Evolutionary conservation across 1,284 basidiomycete species (phyloP).

Genomic region (Filobasidium uniguttulatum): DNA sequence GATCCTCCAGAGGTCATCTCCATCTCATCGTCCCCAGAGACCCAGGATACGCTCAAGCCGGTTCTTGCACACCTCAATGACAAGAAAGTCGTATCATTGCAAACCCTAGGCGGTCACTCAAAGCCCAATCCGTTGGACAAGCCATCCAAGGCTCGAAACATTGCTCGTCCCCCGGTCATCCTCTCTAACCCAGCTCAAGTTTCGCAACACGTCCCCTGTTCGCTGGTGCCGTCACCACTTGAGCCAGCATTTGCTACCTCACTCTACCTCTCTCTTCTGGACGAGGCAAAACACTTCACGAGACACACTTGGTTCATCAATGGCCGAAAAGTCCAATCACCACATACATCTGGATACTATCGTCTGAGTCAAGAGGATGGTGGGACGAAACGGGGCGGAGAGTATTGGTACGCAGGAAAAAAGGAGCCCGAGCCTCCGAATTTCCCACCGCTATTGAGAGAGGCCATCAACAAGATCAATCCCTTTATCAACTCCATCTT

Average conservation of each 20-base stretch:
- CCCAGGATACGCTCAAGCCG: no score
- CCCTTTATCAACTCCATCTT: constrained; percentile 62
- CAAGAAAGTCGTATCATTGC: not conserved
- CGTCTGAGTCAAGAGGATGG: constrained; percentile 43
- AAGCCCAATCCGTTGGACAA: not conserved
- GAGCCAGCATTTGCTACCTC: constrained; percentile 48
- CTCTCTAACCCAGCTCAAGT: constrained; percentile 42
- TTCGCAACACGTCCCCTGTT: constrained; percentile 38
- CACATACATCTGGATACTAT: constrained; percentile 59
- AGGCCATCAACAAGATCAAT: constrained; percentile 64
- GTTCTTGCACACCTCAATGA: no score
- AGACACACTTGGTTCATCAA: constrained; percentile 28
- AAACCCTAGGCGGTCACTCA: not conserved
- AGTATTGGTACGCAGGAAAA: constrained; percentile 19
- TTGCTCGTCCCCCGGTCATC: constrained; percentile 21
- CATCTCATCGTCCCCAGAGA: no score
- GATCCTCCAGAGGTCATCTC: no score
- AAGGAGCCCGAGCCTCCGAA: constrained; percentile 16
- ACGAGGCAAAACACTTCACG: constrained; percentile 21
- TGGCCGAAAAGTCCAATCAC: constrained; percentile 39
- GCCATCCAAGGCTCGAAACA: not conserved
- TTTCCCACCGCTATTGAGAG: constrained; percentile 61
- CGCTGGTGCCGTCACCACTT: constrained; percentile 45
- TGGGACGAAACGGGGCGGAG: constrained; percentile 8
- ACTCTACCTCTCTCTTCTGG: constrained; percentile 43